These are phyloP conservation scores for Batkoa obscura DNA, from an alignment of 371 early-diverging fungal species.

Conservation along the genomic window DNA sequence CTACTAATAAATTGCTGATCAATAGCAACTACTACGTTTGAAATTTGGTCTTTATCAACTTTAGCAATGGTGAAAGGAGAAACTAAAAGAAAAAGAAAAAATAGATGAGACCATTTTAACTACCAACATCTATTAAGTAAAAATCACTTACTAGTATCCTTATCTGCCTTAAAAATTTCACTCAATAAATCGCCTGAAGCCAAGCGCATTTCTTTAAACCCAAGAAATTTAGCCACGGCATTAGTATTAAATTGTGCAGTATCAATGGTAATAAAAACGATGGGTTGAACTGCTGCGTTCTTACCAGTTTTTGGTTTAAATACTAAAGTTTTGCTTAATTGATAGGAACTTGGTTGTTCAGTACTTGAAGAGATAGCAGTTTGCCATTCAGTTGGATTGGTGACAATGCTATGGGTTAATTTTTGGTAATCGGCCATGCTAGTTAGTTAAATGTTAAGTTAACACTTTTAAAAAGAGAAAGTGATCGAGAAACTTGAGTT, in stretches of 20 bases:
- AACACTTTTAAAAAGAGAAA: too few relatives aligned
- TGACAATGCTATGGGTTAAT: neutral
- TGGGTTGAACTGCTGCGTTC: constrained; percentile 33
- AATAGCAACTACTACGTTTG: constrained; percentile 28
- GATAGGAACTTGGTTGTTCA: neutral
- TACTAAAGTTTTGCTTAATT: constrained; percentile 38
- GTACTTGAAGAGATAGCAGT: neutral
- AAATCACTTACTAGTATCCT: constrained; percentile 18
- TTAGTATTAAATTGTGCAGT: constrained; percentile 14
- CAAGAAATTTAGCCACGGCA: constrained; percentile 32
- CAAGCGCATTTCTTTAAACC: constrained; percentile 44
- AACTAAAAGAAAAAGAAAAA: constrained; percentile 10
- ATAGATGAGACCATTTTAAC: neutral
- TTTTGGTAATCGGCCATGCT: too few relatives aligned
- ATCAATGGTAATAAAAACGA: constrained; percentile 36
- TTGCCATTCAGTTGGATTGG: neutral
- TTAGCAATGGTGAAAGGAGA: constrained; percentile 40
- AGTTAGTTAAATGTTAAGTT: too few relatives aligned
- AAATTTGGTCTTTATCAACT: constrained; percentile 21
- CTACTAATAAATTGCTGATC: constrained; percentile 25
- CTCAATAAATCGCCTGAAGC: constrained; percentile 37
- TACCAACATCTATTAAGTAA: neutral
- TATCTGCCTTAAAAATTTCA: constrained; percentile 25
- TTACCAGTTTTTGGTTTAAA: constrained; percentile 55
- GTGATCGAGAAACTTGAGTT: too few relatives aligned